These are phyloP conservation scores for Apiospora rasikravindrae DNA, from an alignment of 2,329 filamentous ascomycete genomes.

Conservation along the genomic window DNA sequence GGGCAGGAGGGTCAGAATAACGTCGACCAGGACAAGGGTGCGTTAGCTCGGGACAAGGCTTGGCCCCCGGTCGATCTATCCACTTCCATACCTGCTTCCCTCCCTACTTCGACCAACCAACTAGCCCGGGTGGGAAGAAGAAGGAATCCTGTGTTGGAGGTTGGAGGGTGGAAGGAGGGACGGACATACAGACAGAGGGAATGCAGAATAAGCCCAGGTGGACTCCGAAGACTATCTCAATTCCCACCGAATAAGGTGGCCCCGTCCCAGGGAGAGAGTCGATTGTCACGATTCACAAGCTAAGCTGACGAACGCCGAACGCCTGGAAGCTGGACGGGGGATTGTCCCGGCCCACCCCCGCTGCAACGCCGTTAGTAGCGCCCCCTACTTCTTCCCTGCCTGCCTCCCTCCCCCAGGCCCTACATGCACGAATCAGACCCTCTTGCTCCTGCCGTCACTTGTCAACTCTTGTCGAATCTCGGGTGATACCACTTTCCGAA, in stretches of 20 bases:
- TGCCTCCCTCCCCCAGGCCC: background rate
- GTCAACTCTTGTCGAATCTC: slow-evolving; percentile 2
- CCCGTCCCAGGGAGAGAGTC: background rate
- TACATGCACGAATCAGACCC: background rate
- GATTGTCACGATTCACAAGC: background rate
- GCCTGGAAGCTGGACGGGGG: background rate
- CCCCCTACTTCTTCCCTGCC: background rate
- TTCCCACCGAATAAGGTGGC: slow-evolving; percentile 9
- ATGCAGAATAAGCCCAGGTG: background rate
- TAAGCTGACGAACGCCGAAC: background rate
- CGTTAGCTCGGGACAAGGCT: slow-evolving; percentile 1
- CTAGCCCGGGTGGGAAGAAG: background rate
- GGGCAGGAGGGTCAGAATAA: slow-evolving; percentile 14
- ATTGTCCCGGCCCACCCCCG: background rate
- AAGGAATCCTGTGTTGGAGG: background rate
- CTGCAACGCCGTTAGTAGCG: slow-evolving; percentile 10
- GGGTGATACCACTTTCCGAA: background rate
- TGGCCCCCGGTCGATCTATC: slow-evolving; percentile 1
- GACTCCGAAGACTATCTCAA: background rate
- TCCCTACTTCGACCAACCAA: background rate
- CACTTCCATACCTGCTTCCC: background rate
- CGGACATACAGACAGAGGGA: background rate
- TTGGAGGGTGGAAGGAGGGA: background rate
- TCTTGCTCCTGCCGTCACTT: background rate
- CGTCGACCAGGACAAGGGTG: slow-evolving; percentile 17